Evolutionary conservation across 495 filamentous ascomycete genomes (phyloP), one percentile per base, ranked within the genome.

Genomic region (Aspergillus baeticus): DNA sequence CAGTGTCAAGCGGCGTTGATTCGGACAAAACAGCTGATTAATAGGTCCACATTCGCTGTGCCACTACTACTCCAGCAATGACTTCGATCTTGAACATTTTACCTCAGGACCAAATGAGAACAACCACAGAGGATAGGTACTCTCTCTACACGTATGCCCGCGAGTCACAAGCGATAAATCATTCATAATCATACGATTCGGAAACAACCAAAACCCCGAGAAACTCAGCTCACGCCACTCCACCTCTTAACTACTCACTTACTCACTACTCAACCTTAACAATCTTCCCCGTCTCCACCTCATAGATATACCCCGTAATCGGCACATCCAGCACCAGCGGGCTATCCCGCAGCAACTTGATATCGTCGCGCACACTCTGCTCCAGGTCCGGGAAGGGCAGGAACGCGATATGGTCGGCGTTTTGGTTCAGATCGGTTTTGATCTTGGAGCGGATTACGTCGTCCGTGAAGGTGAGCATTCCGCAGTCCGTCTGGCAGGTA

Each of bases 391-490:
- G 49, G 61, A 92, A 90, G 0, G 89, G 75, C 56, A 85, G 65
- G 60, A 92, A 92, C 55, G 74, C 76, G 74, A 65, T 72, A 64
- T 71, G 61, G 39, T 70, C 61, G 21, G 68, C 77, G 63, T 77
- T 80, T 51, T 71, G 76, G 26, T 29, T 75, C 1, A 86, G 71
- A 21, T 87, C 84, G 68, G 82, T 63, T 64, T 75, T 72, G 7
- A 93, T 82, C 34, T 85, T 62, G 1, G 29, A 64, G 3, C 79
- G 77, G 14, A 87, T 81, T 51, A 82, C 83, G 52, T 80, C 78
- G 54, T 92, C 89, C 5, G 76, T 78, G 61, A 93, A 95, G 0
- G 84, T 90, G 37, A 92, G 63, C 91, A 94, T 94, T 23, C 90
- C 90, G 61, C 90, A 95, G 5, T 85, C 87, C 23, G 73, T 79